These are phyloP conservation scores for Eutrema yunnanense DNA, from an alignment of 345 rosid species.

Conservation along the genomic window DNA sequence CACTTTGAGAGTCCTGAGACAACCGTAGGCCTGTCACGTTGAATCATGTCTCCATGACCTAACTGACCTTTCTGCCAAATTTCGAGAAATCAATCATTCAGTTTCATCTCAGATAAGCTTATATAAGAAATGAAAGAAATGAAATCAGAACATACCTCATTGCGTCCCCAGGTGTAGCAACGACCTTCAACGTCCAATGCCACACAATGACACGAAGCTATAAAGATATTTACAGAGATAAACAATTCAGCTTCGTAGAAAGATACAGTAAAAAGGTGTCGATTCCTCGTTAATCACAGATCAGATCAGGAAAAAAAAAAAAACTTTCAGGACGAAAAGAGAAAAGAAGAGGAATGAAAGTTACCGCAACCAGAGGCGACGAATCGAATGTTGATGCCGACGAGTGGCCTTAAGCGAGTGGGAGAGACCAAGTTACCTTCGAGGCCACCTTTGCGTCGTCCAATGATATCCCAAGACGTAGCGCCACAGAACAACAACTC, in stretches of 20 bases:
- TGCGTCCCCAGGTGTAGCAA: constrained; percentile 98
- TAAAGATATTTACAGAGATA: constrained; percentile 7
- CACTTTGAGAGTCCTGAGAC: constrained; percentile 91
- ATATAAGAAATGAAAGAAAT: neutral
- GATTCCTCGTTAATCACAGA: neutral
- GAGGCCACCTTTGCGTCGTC: constrained; percentile 49
- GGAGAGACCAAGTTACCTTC: constrained; percentile 87
- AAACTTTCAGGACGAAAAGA: neutral
- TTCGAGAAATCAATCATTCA: constrained; percentile 11
- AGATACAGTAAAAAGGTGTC: neutral
- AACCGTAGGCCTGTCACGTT: constrained; percentile 87
- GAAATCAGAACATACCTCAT: constrained; percentile 52
- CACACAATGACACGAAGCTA: constrained; percentile 94
- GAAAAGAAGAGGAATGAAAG: constrained; percentile 13
- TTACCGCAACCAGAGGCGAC: constrained; percentile 86
- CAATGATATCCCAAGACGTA: constrained; percentile 74
- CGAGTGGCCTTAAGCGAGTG: constrained; percentile 85
- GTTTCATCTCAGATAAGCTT: neutral
- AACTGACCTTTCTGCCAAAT: constrained; percentile 76
- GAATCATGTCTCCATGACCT: constrained; percentile 91
- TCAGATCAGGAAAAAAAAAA: neutral
- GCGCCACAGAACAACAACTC: constrained; percentile 89
- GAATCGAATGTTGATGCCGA: constrained; percentile 65
- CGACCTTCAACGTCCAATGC: constrained; percentile 94
- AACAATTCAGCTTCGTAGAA: neutral